phyloP scores from a whole-genome alignment of 108 stramenopile species.

The Cyclotella baltica region DNA sequence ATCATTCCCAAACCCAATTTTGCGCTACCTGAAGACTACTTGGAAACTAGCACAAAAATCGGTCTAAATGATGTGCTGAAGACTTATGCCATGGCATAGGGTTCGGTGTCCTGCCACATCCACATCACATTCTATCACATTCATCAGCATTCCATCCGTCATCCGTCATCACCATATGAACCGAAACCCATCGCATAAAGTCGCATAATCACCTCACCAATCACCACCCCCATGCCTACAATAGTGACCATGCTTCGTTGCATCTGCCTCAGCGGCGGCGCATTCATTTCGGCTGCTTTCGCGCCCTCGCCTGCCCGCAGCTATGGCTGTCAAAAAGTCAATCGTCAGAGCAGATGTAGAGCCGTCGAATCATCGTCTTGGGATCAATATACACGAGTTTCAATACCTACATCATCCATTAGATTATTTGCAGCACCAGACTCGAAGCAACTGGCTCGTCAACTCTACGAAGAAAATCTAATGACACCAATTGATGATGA shows the following conservation, averaged over 20 bases:
- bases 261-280: neutral
- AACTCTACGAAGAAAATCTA: constrained; percentile 37
- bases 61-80: too few species aligned
- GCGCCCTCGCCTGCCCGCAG: neutral
- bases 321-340: neutral
- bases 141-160: too few species aligned
- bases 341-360: neutral
- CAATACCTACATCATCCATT: neutral
- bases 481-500: constrained; percentile 18
- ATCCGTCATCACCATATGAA: too few species aligned
- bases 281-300: neutral
- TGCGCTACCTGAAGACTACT: neutral
- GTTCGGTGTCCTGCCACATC: too few species aligned
- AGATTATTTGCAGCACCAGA: neutral
- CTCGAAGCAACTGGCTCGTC: constrained; percentile 34
- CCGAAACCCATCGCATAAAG: too few species aligned
- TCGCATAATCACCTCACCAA: too few species aligned
- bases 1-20: neutral
- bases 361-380: neutral
- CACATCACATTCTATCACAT: too few species aligned
- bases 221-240: neutral
- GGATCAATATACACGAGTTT: neutral
- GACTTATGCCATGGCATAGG: too few species aligned
- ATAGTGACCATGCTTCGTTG: neutral
- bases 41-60: too few species aligned